These are phyloP conservation scores for Elongisporangium anandrum DNA, from an alignment of 352 stramenopile species.

Conservation along the genomic window DNA sequence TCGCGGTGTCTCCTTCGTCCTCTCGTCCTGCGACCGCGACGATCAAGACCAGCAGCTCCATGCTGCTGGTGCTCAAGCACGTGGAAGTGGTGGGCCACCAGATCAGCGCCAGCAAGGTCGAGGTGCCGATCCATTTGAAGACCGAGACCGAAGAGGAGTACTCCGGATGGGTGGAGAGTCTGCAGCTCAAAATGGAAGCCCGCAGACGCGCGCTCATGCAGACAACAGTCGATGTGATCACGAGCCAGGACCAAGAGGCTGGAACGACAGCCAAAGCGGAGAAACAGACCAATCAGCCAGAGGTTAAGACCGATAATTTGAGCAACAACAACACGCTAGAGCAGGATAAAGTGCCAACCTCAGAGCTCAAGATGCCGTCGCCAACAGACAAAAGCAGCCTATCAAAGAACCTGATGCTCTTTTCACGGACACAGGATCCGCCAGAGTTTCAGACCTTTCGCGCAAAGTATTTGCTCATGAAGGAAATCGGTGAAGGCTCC, in stretches of 20 bases:
- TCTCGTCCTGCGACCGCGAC: constrained; percentile 1
- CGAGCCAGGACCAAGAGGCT: background rate
- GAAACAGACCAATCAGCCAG: background rate
- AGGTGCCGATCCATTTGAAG: constrained; percentile 48
- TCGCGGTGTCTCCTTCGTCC: constrained; percentile 2
- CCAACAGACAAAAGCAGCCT: background rate
- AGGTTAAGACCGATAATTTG: background rate
- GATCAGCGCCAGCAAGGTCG: constrained; percentile 29
- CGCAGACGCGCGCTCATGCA: constrained; percentile 25
- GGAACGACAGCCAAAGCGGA: no score
- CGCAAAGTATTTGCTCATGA: constrained; percentile 65
- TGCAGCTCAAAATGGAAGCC: constrained; percentile 47
- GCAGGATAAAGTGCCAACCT: background rate
- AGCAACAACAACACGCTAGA: background rate
- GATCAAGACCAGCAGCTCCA: constrained; percentile 14
- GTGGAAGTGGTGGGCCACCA: constrained; percentile 36
- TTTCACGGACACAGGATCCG: constrained; percentile 24
- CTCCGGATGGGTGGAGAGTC: constrained; percentile 41
- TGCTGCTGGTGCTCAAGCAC: constrained; percentile 43
- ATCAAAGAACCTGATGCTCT: constrained; percentile 11
- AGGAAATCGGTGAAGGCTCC: constrained; percentile 78
- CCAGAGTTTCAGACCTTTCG: constrained; percentile 52
- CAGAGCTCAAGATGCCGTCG: background rate
- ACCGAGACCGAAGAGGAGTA: constrained; percentile 37
- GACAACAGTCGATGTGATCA: background rate